Evolutionary conservation across 768 basidiomycete genomes (phyloP).

Genomic region (Nidularia pulvinata): DNA sequence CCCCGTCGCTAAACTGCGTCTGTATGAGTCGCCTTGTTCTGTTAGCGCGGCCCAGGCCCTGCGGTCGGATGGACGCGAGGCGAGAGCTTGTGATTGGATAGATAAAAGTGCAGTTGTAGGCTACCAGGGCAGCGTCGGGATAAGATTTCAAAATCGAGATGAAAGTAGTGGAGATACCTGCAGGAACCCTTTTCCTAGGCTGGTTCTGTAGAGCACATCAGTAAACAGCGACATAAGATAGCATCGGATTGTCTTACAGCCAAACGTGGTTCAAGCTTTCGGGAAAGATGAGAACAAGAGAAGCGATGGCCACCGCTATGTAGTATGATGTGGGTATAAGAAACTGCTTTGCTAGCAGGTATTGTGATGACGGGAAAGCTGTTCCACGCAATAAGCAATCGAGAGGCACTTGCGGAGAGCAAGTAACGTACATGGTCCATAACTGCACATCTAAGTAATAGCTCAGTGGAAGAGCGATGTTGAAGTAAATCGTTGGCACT

Average conservation of each 20-base stretch:
- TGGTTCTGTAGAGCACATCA: slow-evolving; percentile 13
- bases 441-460: slow-evolving; percentile 28
- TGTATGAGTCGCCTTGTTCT: slow-evolving; percentile 17
- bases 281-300: slow-evolving; percentile 38
- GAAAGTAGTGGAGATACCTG: slow-evolving; percentile 9
- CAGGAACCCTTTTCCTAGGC: slow-evolving; percentile 23
- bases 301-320: slow-evolving; percentile 33
- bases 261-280: slow-evolving; percentile 41
- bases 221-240: background rate
- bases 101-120: slow-evolving; percentile 27
- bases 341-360: slow-evolving; percentile 36
- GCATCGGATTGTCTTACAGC: slow-evolving; percentile 19
- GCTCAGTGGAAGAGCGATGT: too few relatives aligned
- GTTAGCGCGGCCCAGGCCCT: slow-evolving; percentile 25
- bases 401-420: background rate
- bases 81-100: slow-evolving; percentile 29
- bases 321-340: slow-evolving; percentile 38
- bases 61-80: slow-evolving; percentile 28
- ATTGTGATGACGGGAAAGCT: slow-evolving; percentile 38
- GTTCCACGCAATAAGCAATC: background rate
- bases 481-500: background rate
- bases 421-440: slow-evolving; percentile 27
- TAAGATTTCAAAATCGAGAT: background rate
- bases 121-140: slow-evolving; percentile 11
- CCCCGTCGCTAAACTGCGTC: slow-evolving; percentile 24